Evolutionary conservation across 2,329 filamentous ascomycete genomes (phyloP).

Genomic region (Ophiostoma pallidulum): DNA sequence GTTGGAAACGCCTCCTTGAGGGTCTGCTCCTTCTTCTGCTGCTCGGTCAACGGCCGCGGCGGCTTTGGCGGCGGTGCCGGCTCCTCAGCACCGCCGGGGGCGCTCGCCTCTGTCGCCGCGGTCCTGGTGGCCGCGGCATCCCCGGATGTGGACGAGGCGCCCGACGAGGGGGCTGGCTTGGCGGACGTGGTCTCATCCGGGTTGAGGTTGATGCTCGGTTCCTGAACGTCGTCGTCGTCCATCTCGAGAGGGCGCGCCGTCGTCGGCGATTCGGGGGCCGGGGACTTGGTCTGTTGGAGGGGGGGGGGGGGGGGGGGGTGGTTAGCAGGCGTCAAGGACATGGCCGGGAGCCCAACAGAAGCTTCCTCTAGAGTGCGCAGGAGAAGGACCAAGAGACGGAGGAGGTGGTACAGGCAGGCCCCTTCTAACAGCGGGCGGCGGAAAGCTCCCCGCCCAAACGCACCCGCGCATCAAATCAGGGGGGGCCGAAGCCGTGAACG

Average conservation of each 20-base stretch:
- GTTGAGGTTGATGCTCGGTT: slow-evolving; percentile 41
- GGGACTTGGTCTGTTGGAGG: slow-evolving; percentile 27
- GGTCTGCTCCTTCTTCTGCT: slow-evolving; percentile 77
- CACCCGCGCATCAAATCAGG: slow-evolving; percentile 2
- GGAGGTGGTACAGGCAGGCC: no score
- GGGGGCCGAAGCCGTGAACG: slow-evolving; percentile 4
- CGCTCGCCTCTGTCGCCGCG: slow-evolving; percentile 11
- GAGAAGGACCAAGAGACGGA: no score
- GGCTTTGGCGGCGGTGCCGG: slow-evolving; percentile 67
- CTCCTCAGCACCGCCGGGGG: slow-evolving; percentile 29
- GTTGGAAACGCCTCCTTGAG: slow-evolving; percentile 88
- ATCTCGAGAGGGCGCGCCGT: slow-evolving; percentile 56
- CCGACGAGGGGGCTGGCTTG: slow-evolving; percentile 18
- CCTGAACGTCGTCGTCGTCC: slow-evolving; percentile 62
- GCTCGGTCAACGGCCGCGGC: slow-evolving; percentile 69
- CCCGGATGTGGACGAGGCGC: slow-evolving; percentile 18
- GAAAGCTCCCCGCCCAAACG: background rate
- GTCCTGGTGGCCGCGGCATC: slow-evolving; percentile 23
- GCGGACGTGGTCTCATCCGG: slow-evolving; percentile 31
- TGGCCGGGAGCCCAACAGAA: no score
- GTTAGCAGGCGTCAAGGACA: background rate
- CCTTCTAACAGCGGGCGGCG: no score
- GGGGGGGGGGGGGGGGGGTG: background rate
- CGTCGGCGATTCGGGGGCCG: slow-evolving; percentile 52
- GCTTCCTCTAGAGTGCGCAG: no score